These are phyloP conservation scores for Lactarius deliciosus DNA, from an alignment of 768 basidiomycete genomes.

Conservation along the genomic window DNA sequence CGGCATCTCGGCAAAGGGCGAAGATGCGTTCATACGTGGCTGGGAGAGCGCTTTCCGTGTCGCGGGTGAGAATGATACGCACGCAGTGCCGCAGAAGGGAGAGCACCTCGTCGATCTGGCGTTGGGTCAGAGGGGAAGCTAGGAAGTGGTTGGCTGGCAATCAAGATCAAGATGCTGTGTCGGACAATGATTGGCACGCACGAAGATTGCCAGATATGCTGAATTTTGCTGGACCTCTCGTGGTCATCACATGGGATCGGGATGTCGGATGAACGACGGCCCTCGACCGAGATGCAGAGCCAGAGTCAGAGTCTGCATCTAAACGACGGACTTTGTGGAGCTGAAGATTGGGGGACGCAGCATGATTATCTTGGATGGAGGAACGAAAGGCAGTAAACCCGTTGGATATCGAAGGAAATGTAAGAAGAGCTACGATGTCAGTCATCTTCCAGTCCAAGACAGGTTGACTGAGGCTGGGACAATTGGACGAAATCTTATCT, in stretches of 20 bases:
- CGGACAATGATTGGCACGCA: conserved; percentile 26
- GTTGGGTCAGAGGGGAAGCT: conserved; percentile 27
- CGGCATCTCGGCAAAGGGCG: conserved; percentile 53
- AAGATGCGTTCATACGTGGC: conserved; percentile 59
- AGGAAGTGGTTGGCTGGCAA: neutral
- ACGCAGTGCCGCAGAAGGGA: conserved; percentile 41
- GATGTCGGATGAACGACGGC: conserved; percentile 29
- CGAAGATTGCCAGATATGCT: conserved; percentile 45
- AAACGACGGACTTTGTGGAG: conserved; percentile 68
- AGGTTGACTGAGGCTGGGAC: neutral
- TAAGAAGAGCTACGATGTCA: conserved; percentile 25
- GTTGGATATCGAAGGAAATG: conserved; percentile 43
- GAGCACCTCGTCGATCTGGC: conserved; percentile 32
- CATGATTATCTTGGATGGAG: conserved; percentile 38
- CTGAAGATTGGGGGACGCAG: conserved; percentile 51
- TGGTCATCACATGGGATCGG: conserved; percentile 30
- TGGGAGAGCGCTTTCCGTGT: conserved; percentile 39
- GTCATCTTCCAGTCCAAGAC: conserved; percentile 11
- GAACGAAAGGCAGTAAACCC: conserved; percentile 48
- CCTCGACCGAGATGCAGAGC: conserved; percentile 57
- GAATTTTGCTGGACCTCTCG: conserved; percentile 45
- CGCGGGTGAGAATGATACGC: conserved; percentile 37
- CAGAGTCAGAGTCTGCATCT: conserved; percentile 64
- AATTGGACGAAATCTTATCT: conserved; percentile 11
- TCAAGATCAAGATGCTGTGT: neutral